Percentiles rank a stretch among this genome's conserved stretches.
These are phyloP conservation scores for Bondarzewia mesenterica DNA, from an alignment of 1,284 basidiomycete genomes.

Conservation along the genomic window DNA sequence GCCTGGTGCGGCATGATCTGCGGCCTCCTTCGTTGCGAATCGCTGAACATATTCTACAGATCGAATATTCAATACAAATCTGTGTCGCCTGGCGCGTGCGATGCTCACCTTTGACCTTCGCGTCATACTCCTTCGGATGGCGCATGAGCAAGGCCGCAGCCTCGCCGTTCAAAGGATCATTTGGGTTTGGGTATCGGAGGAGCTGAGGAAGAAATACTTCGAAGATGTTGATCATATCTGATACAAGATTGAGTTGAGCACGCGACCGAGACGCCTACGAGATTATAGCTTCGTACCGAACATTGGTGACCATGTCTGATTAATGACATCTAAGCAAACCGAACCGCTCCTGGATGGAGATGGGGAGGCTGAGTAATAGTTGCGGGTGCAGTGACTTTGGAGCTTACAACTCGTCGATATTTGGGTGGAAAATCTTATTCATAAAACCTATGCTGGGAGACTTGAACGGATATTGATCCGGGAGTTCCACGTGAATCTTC, in stretches of 20 bases:
- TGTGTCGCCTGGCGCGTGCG: background rate
- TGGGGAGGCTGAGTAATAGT: conserved; percentile 22
- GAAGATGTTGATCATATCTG: conserved; percentile 99
- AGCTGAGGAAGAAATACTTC: conserved; percentile 97
- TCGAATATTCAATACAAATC: background rate
- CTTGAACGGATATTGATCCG: conserved; percentile 98
- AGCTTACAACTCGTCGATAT: conserved; percentile 86
- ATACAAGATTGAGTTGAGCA: conserved; percentile 1
- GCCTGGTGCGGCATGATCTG: conserved; percentile 52
- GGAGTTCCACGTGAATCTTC: conserved; percentile 99
- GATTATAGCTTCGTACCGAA: conserved; percentile 56
- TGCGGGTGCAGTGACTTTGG: too few species aligned
- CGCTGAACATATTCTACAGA: conserved; percentile 78
- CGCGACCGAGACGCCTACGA: background rate
- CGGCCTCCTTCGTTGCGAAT: conserved; percentile 76
- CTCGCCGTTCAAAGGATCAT: conserved; percentile 96
- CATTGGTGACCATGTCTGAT: conserved; percentile 99
- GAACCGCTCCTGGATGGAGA: conserved; percentile 92
- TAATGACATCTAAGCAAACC: conserved; percentile 94
- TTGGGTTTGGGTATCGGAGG: conserved; percentile 94
- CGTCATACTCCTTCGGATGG: conserved; percentile 91
- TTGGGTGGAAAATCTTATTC: conserved; percentile 99
- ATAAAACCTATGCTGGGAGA: conserved; percentile 98
- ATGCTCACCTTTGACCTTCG: conserved; percentile 77
- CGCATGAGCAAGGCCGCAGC: conserved; percentile 95